Evolutionary conservation across 805 yeast genomes (phyloP).

Genomic region (Zygoascus biomembranicola): DNA sequence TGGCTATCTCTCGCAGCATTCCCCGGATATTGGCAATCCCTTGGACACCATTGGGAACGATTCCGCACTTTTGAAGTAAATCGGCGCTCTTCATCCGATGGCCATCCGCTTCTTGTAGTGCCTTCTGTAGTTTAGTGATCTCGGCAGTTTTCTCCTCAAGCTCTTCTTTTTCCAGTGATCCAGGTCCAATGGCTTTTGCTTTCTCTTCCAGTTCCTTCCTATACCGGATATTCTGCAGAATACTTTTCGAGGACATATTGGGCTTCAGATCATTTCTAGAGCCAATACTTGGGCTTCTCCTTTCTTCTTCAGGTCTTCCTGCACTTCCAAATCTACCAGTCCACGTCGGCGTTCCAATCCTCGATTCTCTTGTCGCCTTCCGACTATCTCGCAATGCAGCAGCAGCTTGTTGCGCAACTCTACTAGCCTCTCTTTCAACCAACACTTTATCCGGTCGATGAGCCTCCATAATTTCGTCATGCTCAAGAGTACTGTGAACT

Average conservation of each 20-base stretch:
- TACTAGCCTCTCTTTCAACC: conserved; percentile 55
- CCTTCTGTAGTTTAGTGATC: conserved; percentile 34
- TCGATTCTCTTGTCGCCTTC: conserved; percentile 36
- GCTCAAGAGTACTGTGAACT: conserved; percentile 66
- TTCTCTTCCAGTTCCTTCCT: conserved; percentile 32
- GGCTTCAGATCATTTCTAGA: conserved; percentile 3
- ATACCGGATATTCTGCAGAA: conserved; percentile 40
- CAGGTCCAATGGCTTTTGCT: conserved; percentile 1
- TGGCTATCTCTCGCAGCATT: conserved; percentile 57
- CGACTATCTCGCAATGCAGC: conserved; percentile 52
- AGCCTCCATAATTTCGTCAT: conserved; percentile 64
- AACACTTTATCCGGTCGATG: conserved; percentile 43
- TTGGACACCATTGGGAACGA: conserved; percentile 38
- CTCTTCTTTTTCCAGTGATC: conserved; percentile 4
- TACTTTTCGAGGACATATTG: conserved; percentile 34
- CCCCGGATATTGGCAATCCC: conserved; percentile 58
- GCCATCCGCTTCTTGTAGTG: conserved; percentile 30
- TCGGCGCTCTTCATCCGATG: conserved; percentile 42
- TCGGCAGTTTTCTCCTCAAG: conserved; percentile 15
- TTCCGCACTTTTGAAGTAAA: conserved; percentile 33
- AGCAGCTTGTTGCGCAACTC: conserved; percentile 56
- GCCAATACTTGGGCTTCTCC: conserved; percentile 2
- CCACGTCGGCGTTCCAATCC: conserved; percentile 88
- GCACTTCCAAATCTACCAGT: conserved; percentile 88
- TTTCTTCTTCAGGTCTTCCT: conserved; percentile 36